phyloP scores from a whole-genome alignment of 75 land plant species.

The Sequoia sempervirens region DNA sequence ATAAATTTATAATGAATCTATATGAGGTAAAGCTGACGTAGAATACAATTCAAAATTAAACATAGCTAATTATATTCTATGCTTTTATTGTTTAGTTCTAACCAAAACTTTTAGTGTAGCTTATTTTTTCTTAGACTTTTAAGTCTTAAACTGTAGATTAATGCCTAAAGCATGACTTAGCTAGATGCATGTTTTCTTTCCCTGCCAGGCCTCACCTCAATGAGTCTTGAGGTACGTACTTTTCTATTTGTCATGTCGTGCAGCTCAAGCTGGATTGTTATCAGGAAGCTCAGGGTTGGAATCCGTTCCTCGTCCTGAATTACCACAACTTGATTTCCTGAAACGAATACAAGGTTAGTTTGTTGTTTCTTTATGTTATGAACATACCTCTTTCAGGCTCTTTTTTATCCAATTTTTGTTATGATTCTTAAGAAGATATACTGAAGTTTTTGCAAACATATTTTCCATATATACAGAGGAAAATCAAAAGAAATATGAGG shows the following conservation, averaged over 20 bases:
- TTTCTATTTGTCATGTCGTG: slow-evolving; percentile 20
- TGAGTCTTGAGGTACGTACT: background rate
- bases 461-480: slow-evolving; percentile 44
- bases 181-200: background rate
- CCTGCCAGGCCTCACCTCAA: slow-evolving; percentile 4
- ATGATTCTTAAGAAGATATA: background rate
- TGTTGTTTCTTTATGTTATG: background rate
- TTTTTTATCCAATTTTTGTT: background rate
- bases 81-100: background rate
- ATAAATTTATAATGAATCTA: too few species aligned
- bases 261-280: slow-evolving; percentile 83
- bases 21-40: too few species aligned
- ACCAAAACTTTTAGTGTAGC: background rate
- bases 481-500: slow-evolving; percentile 77
- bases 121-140: background rate
- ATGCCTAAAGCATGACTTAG: background rate
- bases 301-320: slow-evolving; percentile 67
- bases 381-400: background rate
- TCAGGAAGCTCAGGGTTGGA: slow-evolving; percentile 83
- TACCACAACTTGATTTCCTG: slow-evolving; percentile 73
- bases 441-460: background rate
- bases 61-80: background rate
- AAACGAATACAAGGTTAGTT: slow-evolving; percentile 54
- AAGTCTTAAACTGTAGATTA: background rate
- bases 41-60: background rate